Evolutionary conservation across 139 green algal genomes (phyloP).

Genomic region (Picochlorum sp.): DNA sequence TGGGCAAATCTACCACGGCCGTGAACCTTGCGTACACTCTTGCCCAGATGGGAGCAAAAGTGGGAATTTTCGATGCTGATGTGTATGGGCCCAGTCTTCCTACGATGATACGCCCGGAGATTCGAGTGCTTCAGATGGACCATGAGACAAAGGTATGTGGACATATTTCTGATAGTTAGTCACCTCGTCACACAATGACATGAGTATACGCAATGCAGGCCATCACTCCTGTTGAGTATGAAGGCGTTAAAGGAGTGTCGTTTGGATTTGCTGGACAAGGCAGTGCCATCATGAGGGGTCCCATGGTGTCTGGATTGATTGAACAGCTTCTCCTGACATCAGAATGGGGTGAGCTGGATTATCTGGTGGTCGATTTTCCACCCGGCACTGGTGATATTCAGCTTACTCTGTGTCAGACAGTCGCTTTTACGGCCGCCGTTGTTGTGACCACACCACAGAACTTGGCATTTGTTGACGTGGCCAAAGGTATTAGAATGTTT

Average conservation of each 20-base stretch:
- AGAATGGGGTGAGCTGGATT: slow-evolving; percentile 95
- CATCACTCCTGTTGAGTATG: slow-evolving; percentile 83
- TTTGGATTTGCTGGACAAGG: slow-evolving; percentile 97
- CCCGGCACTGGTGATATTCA: slow-evolving; percentile 98
- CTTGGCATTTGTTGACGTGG: slow-evolving; percentile 97
- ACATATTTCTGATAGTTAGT: neutral
- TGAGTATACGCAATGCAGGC: slow-evolving; percentile 7
- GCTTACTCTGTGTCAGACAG: slow-evolving; percentile 90
- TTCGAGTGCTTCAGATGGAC: slow-evolving; percentile 72
- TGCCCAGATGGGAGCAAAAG: slow-evolving; percentile 86
- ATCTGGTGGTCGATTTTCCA: slow-evolving; percentile 96
- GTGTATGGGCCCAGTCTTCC: slow-evolving; percentile 94
- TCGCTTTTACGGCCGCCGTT: slow-evolving; percentile 88
- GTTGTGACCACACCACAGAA: slow-evolving; percentile 98
- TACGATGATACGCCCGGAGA: slow-evolving; percentile 86
- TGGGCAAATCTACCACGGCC: slow-evolving; percentile 91
- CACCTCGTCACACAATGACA: no score
- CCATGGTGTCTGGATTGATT: slow-evolving; percentile 95
- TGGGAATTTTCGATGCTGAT: slow-evolving; percentile 97
- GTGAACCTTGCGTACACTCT: slow-evolving; percentile 98
- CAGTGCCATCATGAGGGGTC: slow-evolving; percentile 93
- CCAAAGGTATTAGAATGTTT: slow-evolving; percentile 99
- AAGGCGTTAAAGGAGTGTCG: slow-evolving; percentile 93
- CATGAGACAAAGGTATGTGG: slow-evolving; percentile 42
- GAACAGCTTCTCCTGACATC: slow-evolving; percentile 89